These are phyloP conservation scores for Gnomoniopsis sp. DNA, from an alignment of 2,329 filamentous ascomycete species.

Conservation along the genomic window DNA sequence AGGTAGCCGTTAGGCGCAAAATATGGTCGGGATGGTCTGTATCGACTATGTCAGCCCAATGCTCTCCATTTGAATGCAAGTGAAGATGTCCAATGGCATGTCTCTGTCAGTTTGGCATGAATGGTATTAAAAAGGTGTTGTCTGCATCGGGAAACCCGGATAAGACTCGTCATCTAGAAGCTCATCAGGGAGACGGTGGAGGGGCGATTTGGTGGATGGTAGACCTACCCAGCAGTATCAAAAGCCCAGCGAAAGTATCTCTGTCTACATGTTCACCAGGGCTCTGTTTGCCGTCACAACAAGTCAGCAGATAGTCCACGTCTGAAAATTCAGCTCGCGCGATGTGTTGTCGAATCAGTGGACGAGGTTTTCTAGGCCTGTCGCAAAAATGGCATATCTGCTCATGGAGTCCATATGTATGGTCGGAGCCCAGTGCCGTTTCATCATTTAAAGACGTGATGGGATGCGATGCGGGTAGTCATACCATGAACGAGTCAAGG, in stretches of 20 bases:
- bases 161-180: slow-evolving; percentile 76
- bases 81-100: slow-evolving; percentile 34
- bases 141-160: slow-evolving; percentile 68
- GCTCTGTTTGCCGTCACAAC: not conserved
- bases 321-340: not conserved
- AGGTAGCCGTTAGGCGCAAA: not conserved
- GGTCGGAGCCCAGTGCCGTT: slow-evolving; percentile 97
- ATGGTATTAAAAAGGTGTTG: slow-evolving; percentile 64
- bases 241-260: not conserved
- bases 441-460: slow-evolving; percentile 63
- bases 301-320: slow-evolving; percentile 2
- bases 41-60: slow-evolving; percentile 10
- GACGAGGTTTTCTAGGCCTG: slow-evolving; percentile 99
- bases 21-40: not conserved
- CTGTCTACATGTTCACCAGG: no score
- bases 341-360: slow-evolving; percentile 62
- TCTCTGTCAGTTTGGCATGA: slow-evolving; percentile 54
- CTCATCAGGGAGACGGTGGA: slow-evolving; percentile 34
- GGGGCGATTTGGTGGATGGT: not conserved
- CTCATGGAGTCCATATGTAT: slow-evolving; percentile 55
- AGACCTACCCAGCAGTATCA: slow-evolving; percentile 23
- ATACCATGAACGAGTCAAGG: slow-evolving; percentile 18
- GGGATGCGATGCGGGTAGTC: not conserved
- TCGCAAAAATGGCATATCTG: slow-evolving; percentile 83
- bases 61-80: not conserved